Percentiles rank a stretch among this genome's conserved stretches.
phyloP scores from a whole-genome alignment of 1,284 basidiomycete species.

The Melanopsichium pennsylvanicum region DNA sequence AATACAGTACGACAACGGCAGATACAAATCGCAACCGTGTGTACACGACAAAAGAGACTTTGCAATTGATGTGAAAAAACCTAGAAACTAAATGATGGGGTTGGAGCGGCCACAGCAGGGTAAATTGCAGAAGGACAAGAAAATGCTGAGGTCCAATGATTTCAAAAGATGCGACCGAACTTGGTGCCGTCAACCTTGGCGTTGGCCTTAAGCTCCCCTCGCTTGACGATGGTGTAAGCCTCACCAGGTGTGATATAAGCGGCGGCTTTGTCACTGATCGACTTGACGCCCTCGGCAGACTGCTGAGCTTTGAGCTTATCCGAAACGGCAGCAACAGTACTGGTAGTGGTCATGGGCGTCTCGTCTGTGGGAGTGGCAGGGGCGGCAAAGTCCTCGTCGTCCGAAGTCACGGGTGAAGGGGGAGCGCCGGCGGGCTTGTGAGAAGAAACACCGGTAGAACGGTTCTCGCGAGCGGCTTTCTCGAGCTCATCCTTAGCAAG shows the following conservation, averaged over 20 bases:
- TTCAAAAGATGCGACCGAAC: slow-evolving; percentile 41
- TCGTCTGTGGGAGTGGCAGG: slow-evolving; percentile 46
- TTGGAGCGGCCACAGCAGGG: background rate
- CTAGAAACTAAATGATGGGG: background rate
- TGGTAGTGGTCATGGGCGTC: slow-evolving; percentile 33
- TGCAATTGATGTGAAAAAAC: slow-evolving; percentile 5
- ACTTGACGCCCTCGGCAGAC: slow-evolving; percentile 37
- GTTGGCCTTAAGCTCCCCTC: slow-evolving; percentile 47
- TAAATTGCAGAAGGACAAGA: background rate
- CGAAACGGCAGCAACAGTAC: slow-evolving; percentile 37
- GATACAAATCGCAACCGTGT: background rate
- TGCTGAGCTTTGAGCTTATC: slow-evolving; percentile 46
- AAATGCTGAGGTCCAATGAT: slow-evolving; percentile 20
- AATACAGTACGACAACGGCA: slow-evolving; percentile 19
- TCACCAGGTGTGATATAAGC: slow-evolving; percentile 61
- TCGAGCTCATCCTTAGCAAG: slow-evolving; percentile 54
- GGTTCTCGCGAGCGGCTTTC: slow-evolving; percentile 43
- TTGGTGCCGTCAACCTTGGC: slow-evolving; percentile 48
- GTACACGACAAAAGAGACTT: slow-evolving; percentile 5
- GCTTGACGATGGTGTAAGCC: slow-evolving; percentile 58
- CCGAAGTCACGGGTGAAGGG: slow-evolving; percentile 51
- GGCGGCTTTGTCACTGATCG: slow-evolving; percentile 44
- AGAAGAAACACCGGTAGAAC: slow-evolving; percentile 33
- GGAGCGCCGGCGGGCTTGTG: slow-evolving; percentile 46
- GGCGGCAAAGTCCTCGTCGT: slow-evolving; percentile 46